Base-by-base conservation (phyloP, 225 moss, liverwort and hornwort species). In the Marchantia polymorpha region DNA sequence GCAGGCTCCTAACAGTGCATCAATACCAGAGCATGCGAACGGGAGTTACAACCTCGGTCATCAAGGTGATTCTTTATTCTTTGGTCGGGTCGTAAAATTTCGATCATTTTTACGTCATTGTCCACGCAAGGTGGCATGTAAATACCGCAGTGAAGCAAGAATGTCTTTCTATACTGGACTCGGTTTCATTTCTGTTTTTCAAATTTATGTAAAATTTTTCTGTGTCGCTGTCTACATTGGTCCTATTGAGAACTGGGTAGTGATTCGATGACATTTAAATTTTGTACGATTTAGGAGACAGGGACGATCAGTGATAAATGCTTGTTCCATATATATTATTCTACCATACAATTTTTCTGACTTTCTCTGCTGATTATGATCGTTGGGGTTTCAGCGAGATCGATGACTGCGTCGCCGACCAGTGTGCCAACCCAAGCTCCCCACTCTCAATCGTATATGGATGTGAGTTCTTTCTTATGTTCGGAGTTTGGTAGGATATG, bases 381-480 rank as follows among this genome's bases (percentile, higher is more conserved):
- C 19, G 31, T 16, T 47, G 70, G 55, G 68, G 30, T n/a, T 80
- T 73, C 76, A 83, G 82, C 73, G 54, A 81, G 80, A 66, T 52
- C 82, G 19, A 10, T 52, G 52, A 59, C 78, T 50, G 20, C 80
- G 49, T 54, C 79, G 46, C 73, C 82, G 27, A 73, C 71, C 50
- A 82, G 52, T 69, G 84, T 46, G 19, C 29, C 74, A 12, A 69
- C 67, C 52, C 65, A 82, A 17, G 86, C 84, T 46, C 87, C 87
- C 55, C 84, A 84, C 72, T 87, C 87, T 53, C 87, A 87, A 63
- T 87, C 87, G 23, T 87, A 87, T 69, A 81, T 84, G 73, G 87
- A 87, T 73, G 87, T 87, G 70, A 58, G 84, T 84, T 53, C 67
- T 23, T 22, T 6, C n/a, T 51, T 56, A 10, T 31, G 39, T 39